These are phyloP conservation scores for Peronosclerospora sorghi DNA, from an alignment of 352 stramenopile genomes.

Conservation along the genomic window DNA sequence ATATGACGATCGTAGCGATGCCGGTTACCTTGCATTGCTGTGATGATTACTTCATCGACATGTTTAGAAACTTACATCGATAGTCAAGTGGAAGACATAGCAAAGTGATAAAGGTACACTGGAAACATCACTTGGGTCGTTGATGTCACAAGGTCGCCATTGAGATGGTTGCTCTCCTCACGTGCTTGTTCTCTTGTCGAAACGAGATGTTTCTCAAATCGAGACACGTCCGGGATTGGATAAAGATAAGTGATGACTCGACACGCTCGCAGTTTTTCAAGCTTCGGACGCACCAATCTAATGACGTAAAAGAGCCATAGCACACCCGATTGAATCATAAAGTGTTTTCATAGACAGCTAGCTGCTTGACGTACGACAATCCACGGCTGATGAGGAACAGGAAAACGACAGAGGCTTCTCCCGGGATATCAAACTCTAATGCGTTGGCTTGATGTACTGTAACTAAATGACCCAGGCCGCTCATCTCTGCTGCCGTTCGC, in stretches of 20 bases:
- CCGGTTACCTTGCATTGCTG: no score
- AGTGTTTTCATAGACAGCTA: not conserved
- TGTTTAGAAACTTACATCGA: no score
- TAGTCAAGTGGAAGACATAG: constrained; percentile 3
- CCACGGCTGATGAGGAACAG: constrained; percentile 72
- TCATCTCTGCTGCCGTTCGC: constrained; percentile 7
- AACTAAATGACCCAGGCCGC: constrained; percentile 38
- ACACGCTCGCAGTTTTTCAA: constrained; percentile 29
- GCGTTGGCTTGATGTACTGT: constrained; percentile 59
- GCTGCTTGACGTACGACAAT: constrained; percentile 29
- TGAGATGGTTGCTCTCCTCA: no score
- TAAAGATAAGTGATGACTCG: constrained; percentile 76
- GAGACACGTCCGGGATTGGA: constrained; percentile 32
- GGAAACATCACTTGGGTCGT: constrained; percentile 44
- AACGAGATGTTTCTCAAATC: constrained; percentile 37
- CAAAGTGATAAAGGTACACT: constrained; percentile 67
- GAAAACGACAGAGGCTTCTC: constrained; percentile 61
- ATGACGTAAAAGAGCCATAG: not conserved
- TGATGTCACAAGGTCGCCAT: not conserved
- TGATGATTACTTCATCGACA: no score
- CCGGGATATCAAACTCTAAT: constrained; percentile 48
- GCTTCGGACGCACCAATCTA: constrained; percentile 40
- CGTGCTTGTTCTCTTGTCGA: not conserved
- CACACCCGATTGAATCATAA: not conserved
- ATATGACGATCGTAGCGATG: not conserved